phyloP scores from a whole-genome alignment of 345 rosid genomes.

The Microcos paniculata region DNA sequence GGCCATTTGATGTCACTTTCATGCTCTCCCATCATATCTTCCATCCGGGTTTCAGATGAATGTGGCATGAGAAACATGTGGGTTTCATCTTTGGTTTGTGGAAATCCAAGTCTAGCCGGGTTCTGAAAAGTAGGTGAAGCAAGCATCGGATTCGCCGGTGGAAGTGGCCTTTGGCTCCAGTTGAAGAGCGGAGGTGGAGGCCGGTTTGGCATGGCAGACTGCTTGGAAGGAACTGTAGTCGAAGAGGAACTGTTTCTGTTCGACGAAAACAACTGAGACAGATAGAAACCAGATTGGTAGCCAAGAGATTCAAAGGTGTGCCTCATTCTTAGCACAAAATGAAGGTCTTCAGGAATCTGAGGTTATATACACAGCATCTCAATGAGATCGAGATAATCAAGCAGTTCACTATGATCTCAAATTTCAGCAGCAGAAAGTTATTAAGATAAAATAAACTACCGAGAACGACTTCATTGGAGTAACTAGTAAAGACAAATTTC shows the following conservation, averaged over 20 bases:
- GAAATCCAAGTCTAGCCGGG: slow-evolving; percentile 52
- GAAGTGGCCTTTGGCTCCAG: slow-evolving; percentile 63
- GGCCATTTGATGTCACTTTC: slow-evolving; percentile 95
- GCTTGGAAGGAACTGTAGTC: slow-evolving; percentile 51
- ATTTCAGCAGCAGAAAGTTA: too few species aligned
- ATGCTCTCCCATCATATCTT: slow-evolving; percentile 61
- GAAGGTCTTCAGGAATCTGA: slow-evolving; percentile 96
- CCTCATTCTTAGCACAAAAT: slow-evolving; percentile 96
- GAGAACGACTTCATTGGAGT: not conserved
- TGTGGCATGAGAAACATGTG: slow-evolving; percentile 73
- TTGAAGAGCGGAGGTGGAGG: slow-evolving; percentile 58
- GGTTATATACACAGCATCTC: not conserved
- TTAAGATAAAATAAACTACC: not conserved
- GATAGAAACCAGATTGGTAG: slow-evolving; percentile 88
- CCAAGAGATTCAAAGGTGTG: slow-evolving; percentile 92
- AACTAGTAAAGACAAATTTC: not conserved
- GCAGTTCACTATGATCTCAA: not conserved
- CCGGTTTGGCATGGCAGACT: slow-evolving; percentile 53
- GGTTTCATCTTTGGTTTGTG: slow-evolving; percentile 61
- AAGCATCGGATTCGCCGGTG: slow-evolving; percentile 51
- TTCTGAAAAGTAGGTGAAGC: slow-evolving; percentile 62
- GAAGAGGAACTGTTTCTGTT: slow-evolving; percentile 55
- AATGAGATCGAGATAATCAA: slow-evolving; percentile 10
- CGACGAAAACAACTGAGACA: slow-evolving; percentile 88
- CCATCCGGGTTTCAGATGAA: slow-evolving; percentile 44